Evolutionary conservation across 2,329 filamentous ascomycete genomes (phyloP), one percentile per base, ranked within the genome.

Genomic region (Nemania sp.): DNA sequence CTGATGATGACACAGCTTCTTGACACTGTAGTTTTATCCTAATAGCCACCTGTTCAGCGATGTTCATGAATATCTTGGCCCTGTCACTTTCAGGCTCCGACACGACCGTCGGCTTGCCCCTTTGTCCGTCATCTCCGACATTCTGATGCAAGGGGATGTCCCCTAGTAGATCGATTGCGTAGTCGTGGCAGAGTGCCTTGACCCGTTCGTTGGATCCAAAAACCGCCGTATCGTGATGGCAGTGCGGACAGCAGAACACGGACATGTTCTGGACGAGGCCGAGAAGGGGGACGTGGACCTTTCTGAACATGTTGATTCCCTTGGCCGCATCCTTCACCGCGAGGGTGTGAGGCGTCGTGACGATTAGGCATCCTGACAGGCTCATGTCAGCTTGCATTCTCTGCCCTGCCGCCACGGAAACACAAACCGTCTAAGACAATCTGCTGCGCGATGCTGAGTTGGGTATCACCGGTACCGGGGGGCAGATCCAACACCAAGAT

Each of bases 391-490:
- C 40, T 46, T n/a, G 7, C 12, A 25, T 34, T n/a, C 20, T 5
- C 4, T 17, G 21, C 15, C 47, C 3, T 29, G 15, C 18, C 0
- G 12, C 5, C 3, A 10, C 5, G 35, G 13, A 47, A 20, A 4
- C 17, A 20, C 54, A 18, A 78, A 82, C 92, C 94, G 68, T 96
- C 91, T 2, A 99, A 80, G n/a, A 90, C 81, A 11, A 99, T 83
- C 77, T 97, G 94, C 75, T 99, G 95, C 15, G 92, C 94, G 63
- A 99, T 95, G n/a, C 92, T 97, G 66, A 99, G 81, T 73, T 99
- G 95, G 0, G 94, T 94, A 71, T 99, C 95, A 21, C 95, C 95
- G 0, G 95, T 99, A 2, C 95, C 95, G 0, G 95, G 95, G 0
- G 95, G 95, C 50, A 99, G 78, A 74, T 99, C 95, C 2, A 99